Evolutionary conservation across 495 filamentous ascomycete species (phyloP).

Genomic region (Aspergillus campestris): DNA sequence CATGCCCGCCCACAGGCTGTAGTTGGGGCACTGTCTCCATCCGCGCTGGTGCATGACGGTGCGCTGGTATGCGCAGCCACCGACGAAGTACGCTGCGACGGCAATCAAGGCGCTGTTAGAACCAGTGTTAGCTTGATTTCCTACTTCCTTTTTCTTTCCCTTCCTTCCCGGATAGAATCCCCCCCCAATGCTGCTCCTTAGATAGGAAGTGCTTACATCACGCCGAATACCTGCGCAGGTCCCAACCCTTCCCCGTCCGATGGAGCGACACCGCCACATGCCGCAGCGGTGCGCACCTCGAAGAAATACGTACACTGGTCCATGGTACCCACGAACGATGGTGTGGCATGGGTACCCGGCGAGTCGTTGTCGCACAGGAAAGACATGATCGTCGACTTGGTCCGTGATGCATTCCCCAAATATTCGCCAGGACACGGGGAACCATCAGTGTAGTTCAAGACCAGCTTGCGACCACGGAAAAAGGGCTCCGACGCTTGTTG

Average conservation of each 20-base stretch:
- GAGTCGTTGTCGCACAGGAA: conserved; percentile 84
- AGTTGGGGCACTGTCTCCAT: conserved; percentile 94
- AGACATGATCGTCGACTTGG: conserved; percentile 83
- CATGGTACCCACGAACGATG: conserved; percentile 76
- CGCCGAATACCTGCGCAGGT: conserved; percentile 82
- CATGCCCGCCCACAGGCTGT: conserved; percentile 84
- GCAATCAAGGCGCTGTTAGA: conserved; percentile 52
- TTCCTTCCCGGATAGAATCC: too few relatives aligned
- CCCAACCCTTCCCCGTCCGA: conserved; percentile 62
- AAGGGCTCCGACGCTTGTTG: conserved; percentile 59
- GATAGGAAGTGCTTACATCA: conserved; percentile 54
- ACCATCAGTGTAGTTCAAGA: conserved; percentile 85
- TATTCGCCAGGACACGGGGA: conserved; percentile 57
- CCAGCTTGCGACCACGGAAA: conserved; percentile 81
- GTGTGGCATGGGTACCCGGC: conserved; percentile 48
- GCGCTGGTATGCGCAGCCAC: conserved; percentile 90
- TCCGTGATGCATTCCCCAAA: conserved; percentile 36
- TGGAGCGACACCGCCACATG: conserved; percentile 62
- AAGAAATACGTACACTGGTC: conserved; percentile 97
- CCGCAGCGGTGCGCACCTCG: conserved; percentile 78
- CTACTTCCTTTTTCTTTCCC: background rate
- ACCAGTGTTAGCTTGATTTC: conserved; percentile 8
- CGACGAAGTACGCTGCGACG: conserved; percentile 78
- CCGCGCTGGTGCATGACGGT: conserved; percentile 91
- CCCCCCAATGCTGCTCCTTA: background rate